Percentiles rank a stretch among this genome's conserved stretches.
Conservation (phyloP, 495 filamentous ascomycete species). For the Cudoniella acicularis region DNA sequence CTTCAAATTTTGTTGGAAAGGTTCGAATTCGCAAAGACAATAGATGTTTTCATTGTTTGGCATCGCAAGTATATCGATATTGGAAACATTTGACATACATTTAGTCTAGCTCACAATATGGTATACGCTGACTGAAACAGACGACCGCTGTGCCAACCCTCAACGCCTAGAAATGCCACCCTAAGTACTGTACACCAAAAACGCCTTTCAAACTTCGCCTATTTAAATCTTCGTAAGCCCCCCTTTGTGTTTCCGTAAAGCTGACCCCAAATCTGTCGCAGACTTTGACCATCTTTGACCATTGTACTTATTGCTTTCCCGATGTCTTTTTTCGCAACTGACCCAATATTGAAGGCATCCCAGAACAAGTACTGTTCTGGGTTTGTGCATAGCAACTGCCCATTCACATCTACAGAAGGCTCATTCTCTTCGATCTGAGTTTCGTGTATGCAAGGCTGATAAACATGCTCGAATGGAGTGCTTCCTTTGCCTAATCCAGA, state of each 20-base stretch:
- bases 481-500: conserved; percentile 16
- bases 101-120: background rate
- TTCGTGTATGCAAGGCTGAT: conserved; percentile 18
- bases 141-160: background rate
- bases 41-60: too few relatives aligned
- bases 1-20: too few relatives aligned
- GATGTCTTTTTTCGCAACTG: conserved; percentile 7
- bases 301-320: conserved; percentile 13
- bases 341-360: conserved; percentile 21
- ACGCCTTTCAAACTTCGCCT: background rate
- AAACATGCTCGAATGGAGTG: conserved; percentile 15
- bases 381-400: conserved; percentile 14
- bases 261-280: conserved; percentile 1
- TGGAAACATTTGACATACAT: too few relatives aligned
- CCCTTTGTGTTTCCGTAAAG: background rate
- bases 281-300: conserved; percentile 9
- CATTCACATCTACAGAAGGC: conserved; percentile 4
- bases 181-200: background rate
- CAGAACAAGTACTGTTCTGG: conserved; percentile 22
- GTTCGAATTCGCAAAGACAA: too few relatives aligned
- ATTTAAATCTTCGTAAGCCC: background rate
- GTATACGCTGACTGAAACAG: background rate
- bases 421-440: background rate
- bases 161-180: background rate
- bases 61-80: background rate